Conservation (phyloP, 306 rosid genomes). For the Malus fusca region DNA sequence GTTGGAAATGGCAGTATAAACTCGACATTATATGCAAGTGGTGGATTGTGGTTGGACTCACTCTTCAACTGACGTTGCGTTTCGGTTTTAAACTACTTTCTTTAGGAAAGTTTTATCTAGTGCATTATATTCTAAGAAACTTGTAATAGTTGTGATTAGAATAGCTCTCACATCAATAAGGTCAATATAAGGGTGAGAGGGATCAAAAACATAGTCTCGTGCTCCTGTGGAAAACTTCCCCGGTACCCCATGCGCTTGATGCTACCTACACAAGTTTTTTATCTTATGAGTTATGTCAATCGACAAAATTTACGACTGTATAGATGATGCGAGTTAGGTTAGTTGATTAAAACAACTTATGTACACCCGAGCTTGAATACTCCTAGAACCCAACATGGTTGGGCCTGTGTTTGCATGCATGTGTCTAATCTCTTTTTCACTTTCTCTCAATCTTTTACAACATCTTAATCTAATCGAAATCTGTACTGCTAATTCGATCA, state of each 20-base stretch:
- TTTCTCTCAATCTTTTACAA: background rate
- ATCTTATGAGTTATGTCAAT: background rate
- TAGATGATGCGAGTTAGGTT: background rate
- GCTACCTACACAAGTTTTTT: background rate
- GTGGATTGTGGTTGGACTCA: background rate
- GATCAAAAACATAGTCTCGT: too few species aligned
- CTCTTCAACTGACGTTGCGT: background rate
- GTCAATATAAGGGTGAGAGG: too few species aligned
- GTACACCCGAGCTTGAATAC: too few species aligned
- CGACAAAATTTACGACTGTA: background rate
- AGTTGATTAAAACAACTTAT: too few species aligned
- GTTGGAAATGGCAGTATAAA: background rate
- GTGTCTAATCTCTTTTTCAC: background rate
- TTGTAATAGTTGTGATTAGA: background rate
- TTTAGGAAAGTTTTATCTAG: background rate
- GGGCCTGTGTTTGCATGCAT: background rate
- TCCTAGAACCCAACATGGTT: too few species aligned
- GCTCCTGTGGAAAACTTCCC: too few species aligned
- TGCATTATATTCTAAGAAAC: too few species aligned
- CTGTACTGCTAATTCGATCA: background rate
- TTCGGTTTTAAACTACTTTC: background rate
- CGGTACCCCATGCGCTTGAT: too few species aligned
- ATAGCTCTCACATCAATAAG: background rate
- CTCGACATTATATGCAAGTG: background rate
- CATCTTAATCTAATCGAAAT: background rate